A percentile compares a stretch with the other conserved stretches of the same genome.
These are phyloP conservation scores for Scutellaria barbata DNA, from an alignment of 257 asterid genomes.

Conservation along the genomic window DNA sequence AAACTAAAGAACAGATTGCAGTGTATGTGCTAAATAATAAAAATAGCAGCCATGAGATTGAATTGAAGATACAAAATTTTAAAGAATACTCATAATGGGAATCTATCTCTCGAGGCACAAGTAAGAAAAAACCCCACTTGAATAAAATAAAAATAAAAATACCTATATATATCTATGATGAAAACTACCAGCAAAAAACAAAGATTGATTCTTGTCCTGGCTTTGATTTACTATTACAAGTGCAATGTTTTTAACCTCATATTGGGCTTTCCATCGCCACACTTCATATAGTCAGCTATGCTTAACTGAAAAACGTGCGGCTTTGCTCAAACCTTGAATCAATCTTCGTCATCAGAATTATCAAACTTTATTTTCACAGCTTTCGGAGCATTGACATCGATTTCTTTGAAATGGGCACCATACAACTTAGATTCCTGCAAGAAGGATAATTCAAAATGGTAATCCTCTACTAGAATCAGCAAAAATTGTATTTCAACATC, in stretches of 20 bases:
- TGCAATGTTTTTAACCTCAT: conserved; percentile 1
- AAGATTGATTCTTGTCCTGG: background rate
- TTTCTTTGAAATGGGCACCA: conserved; percentile 96
- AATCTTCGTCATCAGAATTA: conserved; percentile 75
- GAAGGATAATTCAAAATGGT: background rate
- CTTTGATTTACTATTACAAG: conserved; percentile 7
- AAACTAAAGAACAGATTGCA: background rate
- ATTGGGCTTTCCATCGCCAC: background rate
- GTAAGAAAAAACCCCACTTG: background rate
- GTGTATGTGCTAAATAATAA: background rate
- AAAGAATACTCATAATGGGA: background rate
- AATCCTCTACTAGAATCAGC: background rate
- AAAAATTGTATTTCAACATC: background rate
- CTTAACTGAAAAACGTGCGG: background rate
- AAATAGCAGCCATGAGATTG: background rate
- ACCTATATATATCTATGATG: background rate
- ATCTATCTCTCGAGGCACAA: background rate
- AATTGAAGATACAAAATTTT: background rate
- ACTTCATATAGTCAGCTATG: background rate
- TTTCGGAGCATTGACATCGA: conserved; percentile 85
- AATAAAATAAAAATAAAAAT: conserved; percentile 3
- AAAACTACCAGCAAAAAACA: conserved; percentile 27
- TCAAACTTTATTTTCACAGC: conserved; percentile 77
- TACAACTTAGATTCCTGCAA: conserved; percentile 92
- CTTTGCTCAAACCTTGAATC: conserved; percentile 33